These are phyloP conservation scores for Intubia oerlemansii DNA, from an alignment of 2,329 filamentous ascomycete genomes.

Conservation along the genomic window DNA sequence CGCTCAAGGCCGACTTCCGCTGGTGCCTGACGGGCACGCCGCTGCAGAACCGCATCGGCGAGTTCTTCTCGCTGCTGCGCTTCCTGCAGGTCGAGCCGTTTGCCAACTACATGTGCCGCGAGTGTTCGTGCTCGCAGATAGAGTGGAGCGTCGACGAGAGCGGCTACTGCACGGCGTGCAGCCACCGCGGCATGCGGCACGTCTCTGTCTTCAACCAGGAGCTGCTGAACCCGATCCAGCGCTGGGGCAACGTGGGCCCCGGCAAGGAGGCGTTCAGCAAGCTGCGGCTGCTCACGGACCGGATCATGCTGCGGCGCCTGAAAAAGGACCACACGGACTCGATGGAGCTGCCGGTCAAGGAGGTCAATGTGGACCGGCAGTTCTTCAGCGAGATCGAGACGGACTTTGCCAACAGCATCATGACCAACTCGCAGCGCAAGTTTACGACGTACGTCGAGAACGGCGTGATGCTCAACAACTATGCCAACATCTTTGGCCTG, in stretches of 20 bases:
- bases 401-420: slow-evolving; percentile 88
- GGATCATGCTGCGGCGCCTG: slow-evolving; percentile 87
- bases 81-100: slow-evolving; percentile 82
- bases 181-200: slow-evolving; percentile 26
- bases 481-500: slow-evolving; percentile 94
- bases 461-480: slow-evolving; percentile 89
- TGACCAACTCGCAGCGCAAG: slow-evolving; percentile 70
- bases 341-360: slow-evolving; percentile 92
- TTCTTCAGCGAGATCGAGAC: slow-evolving; percentile 95
- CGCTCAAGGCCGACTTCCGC: slow-evolving; percentile 67
- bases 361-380: slow-evolving; percentile 77
- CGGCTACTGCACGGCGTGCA: slow-evolving; percentile 23
- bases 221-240: slow-evolving; percentile 63
- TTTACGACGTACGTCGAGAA: slow-evolving; percentile 93
- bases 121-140: slow-evolving; percentile 57
- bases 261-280: slow-evolving; percentile 58
- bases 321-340: slow-evolving; percentile 86
- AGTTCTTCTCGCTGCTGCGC: slow-evolving; percentile 84
- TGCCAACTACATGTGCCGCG: slow-evolving; percentile 83
- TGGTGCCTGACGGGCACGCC: slow-evolving; percentile 95
- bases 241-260: slow-evolving; percentile 34
- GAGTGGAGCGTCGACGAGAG: slow-evolving; percentile 65
- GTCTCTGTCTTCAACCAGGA: slow-evolving; percentile 53
- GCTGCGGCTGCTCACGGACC: slow-evolving; percentile 69
- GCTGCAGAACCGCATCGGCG: slow-evolving; percentile 89